Percentiles rank a stretch among this genome's conserved stretches.
These are phyloP conservation scores for Trichoderma erinaceum DNA, from an alignment of 495 filamentous ascomycete species.

Conservation along the genomic window DNA sequence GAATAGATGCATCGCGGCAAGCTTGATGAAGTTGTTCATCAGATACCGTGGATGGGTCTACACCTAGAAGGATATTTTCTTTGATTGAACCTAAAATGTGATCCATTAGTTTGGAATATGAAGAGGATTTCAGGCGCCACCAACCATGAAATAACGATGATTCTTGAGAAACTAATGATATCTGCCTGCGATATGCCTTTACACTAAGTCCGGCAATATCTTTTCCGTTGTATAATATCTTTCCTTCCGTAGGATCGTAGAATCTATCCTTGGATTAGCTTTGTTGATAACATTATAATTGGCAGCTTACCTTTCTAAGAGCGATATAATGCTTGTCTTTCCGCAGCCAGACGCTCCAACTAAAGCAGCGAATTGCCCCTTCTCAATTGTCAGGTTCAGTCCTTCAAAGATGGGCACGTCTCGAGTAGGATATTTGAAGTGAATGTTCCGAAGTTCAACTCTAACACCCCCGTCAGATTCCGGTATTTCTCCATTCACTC, in stretches of 20 bases:
- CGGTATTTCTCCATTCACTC: too few species aligned
- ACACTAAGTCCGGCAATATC: slow-evolving; percentile 31
- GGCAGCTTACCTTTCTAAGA: slow-evolving; percentile 34
- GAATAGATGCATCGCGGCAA: slow-evolving; percentile 53
- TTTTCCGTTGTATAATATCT: slow-evolving; percentile 40
- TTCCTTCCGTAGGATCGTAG: too few species aligned
- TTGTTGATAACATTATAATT: too few species aligned
- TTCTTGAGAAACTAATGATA: slow-evolving; percentile 46
- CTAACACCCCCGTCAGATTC: too few species aligned
- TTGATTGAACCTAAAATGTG: slow-evolving; percentile 43
- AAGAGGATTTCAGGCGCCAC: too few species aligned
- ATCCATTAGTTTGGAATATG: slow-evolving; percentile 21
- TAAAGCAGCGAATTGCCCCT: slow-evolving; percentile 46
- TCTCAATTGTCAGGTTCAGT: slow-evolving; percentile 35
- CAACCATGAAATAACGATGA: too few species aligned
- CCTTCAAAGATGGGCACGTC: slow-evolving; percentile 35
- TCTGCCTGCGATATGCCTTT: slow-evolving; percentile 2
- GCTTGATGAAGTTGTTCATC: slow-evolving; percentile 47
- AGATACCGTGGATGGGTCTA: slow-evolving; percentile 13
- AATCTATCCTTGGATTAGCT: too few species aligned
- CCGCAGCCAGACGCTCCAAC: slow-evolving; percentile 57
- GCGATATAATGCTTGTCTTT: slow-evolving; percentile 44
- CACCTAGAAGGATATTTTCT: slow-evolving; percentile 47
- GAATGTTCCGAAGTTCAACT: slow-evolving; percentile 31
- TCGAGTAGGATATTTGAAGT: slow-evolving; percentile 47